phyloP scores from a whole-genome alignment of 352 stramenopile species.

The Elongisporangium prolatum region DNA sequence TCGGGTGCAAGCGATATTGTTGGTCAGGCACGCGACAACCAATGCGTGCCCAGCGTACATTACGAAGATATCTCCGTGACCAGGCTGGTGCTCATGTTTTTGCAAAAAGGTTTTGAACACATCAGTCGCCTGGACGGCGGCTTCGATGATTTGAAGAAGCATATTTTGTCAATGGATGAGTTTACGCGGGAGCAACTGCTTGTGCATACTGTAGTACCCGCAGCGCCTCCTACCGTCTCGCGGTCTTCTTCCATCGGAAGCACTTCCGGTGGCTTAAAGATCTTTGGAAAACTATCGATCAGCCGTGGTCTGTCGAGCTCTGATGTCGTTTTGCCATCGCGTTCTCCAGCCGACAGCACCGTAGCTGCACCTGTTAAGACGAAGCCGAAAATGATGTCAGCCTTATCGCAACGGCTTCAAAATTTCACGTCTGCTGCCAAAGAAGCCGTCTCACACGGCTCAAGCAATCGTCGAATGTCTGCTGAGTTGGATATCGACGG shows the following conservation, averaged over 20 bases:
- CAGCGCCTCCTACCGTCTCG: slow-evolving; percentile 12
- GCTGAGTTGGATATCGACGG: slow-evolving; percentile 4
- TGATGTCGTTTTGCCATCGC: background rate
- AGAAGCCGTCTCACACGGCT: slow-evolving; percentile 41
- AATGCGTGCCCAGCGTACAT: slow-evolving; percentile 21
- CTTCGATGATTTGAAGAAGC: slow-evolving; percentile 74
- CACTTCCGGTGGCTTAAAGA: slow-evolving; percentile 29
- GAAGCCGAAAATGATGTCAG: slow-evolving; percentile 29
- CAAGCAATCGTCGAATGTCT: slow-evolving; percentile 13
- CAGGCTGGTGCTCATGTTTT: slow-evolving; percentile 78
- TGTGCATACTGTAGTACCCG: slow-evolving; percentile 17
- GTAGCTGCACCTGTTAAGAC: background rate
- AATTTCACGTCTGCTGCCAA: slow-evolving; percentile 66
- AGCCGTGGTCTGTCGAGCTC: background rate
- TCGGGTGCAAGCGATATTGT: slow-evolving; percentile 26
- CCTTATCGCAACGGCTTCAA: slow-evolving; percentile 60
- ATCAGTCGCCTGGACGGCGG: slow-evolving; percentile 80
- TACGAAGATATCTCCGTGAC: slow-evolving; percentile 72
- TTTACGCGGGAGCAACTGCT: slow-evolving; percentile 74
- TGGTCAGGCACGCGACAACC: slow-evolving; percentile 17
- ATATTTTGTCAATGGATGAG: slow-evolving; percentile 54
- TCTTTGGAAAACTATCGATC: slow-evolving; percentile 37
- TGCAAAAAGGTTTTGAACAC: slow-evolving; percentile 84
- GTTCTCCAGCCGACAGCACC: background rate
- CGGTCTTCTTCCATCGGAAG: slow-evolving; percentile 11